Conservation (phyloP, 2,329 filamentous ascomycete species). For the Aureobasidium sp. region DNA sequence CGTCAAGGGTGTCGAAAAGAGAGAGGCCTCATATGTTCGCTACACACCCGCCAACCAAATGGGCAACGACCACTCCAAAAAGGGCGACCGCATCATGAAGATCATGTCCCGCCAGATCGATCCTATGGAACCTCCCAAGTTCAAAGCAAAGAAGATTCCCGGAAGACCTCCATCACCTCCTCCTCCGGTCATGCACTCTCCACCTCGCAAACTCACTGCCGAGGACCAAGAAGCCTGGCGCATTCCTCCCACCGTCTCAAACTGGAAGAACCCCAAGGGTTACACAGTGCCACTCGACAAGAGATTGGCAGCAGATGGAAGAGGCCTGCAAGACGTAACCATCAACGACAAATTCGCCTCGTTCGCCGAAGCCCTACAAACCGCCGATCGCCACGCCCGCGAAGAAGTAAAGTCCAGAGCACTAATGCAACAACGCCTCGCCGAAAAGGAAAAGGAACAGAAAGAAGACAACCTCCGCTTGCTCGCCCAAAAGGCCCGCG, state of each 20-base stretch:
- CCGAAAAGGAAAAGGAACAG: conserved; percentile 90
- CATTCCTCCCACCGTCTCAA: conserved; percentile 81
- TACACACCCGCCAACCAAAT: conserved; percentile 94
- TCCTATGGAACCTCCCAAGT: conserved; percentile 94
- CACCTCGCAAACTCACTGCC: conserved; percentile 87
- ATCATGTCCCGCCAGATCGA: conserved; percentile 91
- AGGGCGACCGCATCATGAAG: conserved; percentile 96
- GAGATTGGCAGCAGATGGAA: conserved; percentile 84
- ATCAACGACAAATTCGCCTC: conserved; percentile 99
- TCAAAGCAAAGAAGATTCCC: conserved; percentile 98
- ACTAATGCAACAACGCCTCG: conserved; percentile 89
- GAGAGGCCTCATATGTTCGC: conserved; percentile 82
- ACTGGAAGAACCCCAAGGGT: conserved; percentile 99
- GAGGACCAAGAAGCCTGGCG: conserved; percentile 97
- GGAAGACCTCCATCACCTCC: conserved; percentile 86
- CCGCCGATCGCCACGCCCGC: conserved; percentile 86
- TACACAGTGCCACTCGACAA: conserved; percentile 96
- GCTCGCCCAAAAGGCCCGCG: conserved; percentile 83
- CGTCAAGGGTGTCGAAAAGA: conserved; percentile 67
- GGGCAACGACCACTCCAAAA: conserved; percentile 80
- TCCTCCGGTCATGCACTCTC: conserved; percentile 89
- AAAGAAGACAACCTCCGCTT: conserved; percentile 88
- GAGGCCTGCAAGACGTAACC: conserved; percentile 82
- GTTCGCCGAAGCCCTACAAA: conserved; percentile 88
- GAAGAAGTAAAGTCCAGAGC: conserved; percentile 91